Evolutionary conservation across 164 flowering plant genomes (phyloP), one percentile per base, ranked within the genome.

Genomic region (Hamamelis virginiana): DNA sequence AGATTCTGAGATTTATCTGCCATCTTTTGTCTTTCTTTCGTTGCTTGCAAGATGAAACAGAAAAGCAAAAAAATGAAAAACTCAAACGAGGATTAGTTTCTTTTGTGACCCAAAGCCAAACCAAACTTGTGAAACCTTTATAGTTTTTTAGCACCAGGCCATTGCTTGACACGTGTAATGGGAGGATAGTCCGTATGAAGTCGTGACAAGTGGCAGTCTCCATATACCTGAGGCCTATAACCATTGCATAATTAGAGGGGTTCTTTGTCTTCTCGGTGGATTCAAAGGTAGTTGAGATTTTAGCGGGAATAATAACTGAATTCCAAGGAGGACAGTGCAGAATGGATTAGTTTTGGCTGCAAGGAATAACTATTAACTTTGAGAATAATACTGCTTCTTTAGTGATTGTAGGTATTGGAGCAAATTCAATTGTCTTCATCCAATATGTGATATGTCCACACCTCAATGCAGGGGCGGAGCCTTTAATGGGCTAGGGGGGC

Each of bases 251-350:
- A 47, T 14, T 22, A 1, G 18, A 23, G 52, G 65, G 55, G 9
- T 26, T 23, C 51, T 44, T 19, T 43, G 26, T 19, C 5, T 51
- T 46, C 52, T 23, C 3, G 51, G 38, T 64, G 41, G 9, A 23
- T 46, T 47, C 66, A 46, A 62, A 62, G 50, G 65, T 15, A 23
- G 60, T 57, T 57, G 60, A 57, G 60, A 26, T 19, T 22, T 53
- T 53, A 1, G 58, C 11, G 58, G 58, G n/a, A 15, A 16, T 0
- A 50, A 50, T 12, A n/a, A 50, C 53, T 50, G 53, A 50, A 50
- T 50, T n/a, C 16, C n/a, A 50, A n/a, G 8, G 6, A 50, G 19
- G 53, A 14, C n/a, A 33, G 13, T 16, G n/a, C 53, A 50, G 16
- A 14, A 50, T 15, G 19, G 53, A 12, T 12, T n/a, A 13, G 53